Evolutionary conservation across 2,329 filamentous ascomycete species (phyloP).

Genomic region (Pseudogymnoascus sp.): DNA sequence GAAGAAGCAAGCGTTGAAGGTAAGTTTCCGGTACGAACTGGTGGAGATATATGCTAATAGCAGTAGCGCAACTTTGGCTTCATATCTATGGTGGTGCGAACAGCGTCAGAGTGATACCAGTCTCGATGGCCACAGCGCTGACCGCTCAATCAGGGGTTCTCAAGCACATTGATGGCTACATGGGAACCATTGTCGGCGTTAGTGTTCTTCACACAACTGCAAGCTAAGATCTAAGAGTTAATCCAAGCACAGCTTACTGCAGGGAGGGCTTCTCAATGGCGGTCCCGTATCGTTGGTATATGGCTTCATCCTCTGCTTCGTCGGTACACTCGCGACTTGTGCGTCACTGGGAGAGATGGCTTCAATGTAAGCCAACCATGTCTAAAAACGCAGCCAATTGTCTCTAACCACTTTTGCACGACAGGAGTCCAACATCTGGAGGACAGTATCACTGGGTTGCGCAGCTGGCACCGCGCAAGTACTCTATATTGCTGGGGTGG

Average conservation of each 20-base stretch:
- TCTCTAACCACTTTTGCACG: neutral
- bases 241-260: constrained; percentile 10
- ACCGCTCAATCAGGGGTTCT: constrained; percentile 32
- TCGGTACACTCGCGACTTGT: constrained; percentile 38
- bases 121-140: neutral
- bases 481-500: constrained; percentile 47
- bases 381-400: constrained; percentile 19
- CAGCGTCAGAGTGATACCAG: neutral
- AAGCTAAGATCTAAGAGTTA: neutral
- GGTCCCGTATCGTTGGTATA: constrained; percentile 46
- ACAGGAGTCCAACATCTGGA: constrained; percentile 30
- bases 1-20: constrained; percentile 22
- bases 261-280: constrained; percentile 32
- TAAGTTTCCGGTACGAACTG: constrained; percentile 1
- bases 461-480: constrained; percentile 40
- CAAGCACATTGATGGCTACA: constrained; percentile 43
- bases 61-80: constrained; percentile 40
- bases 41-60: neutral
- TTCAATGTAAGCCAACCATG: neutral
- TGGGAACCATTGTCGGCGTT: constrained; percentile 41
- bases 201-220: neutral
- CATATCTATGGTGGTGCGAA: constrained; percentile 35
- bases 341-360: constrained; percentile 33
- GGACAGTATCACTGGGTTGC: constrained; percentile 54
- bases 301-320: constrained; percentile 40